Percentiles rank a stretch among this genome's conserved stretches.
Evolutionary conservation across 164 flowering plant species (phyloP).

Genomic region (Sextonia rubra): DNA sequence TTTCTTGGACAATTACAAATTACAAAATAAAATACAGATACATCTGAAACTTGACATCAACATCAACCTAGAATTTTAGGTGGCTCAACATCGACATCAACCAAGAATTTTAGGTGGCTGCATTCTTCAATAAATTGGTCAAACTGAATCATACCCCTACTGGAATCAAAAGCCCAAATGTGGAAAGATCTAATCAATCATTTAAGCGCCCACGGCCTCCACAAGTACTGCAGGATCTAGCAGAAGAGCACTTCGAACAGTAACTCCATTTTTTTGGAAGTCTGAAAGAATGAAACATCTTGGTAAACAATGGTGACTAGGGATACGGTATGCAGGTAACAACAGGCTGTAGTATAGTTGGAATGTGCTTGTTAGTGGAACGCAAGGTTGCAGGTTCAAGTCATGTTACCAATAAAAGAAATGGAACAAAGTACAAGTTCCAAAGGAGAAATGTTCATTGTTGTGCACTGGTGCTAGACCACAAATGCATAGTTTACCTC

Average conservation of each 20-base stretch:
- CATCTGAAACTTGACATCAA: neutral
- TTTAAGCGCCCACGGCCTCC: constrained; percentile 63
- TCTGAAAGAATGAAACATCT: constrained; percentile 34
- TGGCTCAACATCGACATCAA: neutral
- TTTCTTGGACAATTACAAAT: neutral
- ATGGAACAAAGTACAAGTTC: neutral
- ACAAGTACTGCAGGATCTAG: constrained; percentile 72
- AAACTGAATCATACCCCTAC: neutral
- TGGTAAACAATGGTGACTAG: neutral
- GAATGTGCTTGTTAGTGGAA: too few species aligned
- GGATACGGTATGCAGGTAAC: too few species aligned
- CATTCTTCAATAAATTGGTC: neutral
- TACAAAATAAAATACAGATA: neutral
- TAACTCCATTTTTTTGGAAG: constrained; percentile 99
- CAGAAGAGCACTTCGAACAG: constrained; percentile 83
- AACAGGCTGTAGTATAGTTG: too few species aligned
- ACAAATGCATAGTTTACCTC: neutral
- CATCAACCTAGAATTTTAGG: neutral
- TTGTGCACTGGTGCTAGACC: neutral
- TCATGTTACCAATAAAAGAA: too few species aligned
- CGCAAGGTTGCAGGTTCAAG: too few species aligned
- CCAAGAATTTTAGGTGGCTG: neutral
- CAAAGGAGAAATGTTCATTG: neutral
- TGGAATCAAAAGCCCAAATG: neutral
- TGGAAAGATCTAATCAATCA: neutral